Conservation (phyloP, 768 basidiomycete genomes). For the Filobasidium floriforme region DNA sequence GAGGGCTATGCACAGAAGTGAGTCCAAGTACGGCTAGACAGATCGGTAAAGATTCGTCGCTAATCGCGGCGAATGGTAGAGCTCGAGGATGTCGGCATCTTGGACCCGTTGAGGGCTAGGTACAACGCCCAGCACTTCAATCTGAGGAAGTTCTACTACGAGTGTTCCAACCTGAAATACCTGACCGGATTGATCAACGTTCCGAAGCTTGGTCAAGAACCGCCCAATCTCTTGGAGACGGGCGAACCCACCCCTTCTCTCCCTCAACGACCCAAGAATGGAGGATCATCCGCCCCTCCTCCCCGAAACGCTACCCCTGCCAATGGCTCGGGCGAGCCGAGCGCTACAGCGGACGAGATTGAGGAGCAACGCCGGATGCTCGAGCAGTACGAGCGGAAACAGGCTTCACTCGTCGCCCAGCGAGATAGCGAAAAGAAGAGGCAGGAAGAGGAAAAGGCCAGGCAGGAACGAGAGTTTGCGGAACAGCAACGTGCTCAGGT, state of each 20-base stretch:
- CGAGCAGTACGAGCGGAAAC: slow-evolving; percentile 92
- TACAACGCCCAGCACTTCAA: slow-evolving; percentile 86
- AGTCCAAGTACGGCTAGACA: slow-evolving; percentile 34
- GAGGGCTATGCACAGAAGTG: slow-evolving; percentile 89
- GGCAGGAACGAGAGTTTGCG: slow-evolving; percentile 81
- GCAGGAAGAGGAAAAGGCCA: slow-evolving; percentile 67
- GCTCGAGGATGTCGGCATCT: slow-evolving; percentile 76
- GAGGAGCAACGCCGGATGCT: slow-evolving; percentile 88
- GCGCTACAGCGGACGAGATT: slow-evolving; percentile 58
- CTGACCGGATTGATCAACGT: slow-evolving; percentile 96
- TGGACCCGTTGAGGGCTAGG: slow-evolving; percentile 79
- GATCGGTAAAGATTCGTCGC: not conserved
- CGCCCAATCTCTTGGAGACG: slow-evolving; percentile 81
- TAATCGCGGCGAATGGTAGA: slow-evolving; percentile 50
- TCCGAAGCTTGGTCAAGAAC: slow-evolving; percentile 92
- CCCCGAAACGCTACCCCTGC: slow-evolving; percentile 52
- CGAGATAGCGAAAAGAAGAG: slow-evolving; percentile 74
- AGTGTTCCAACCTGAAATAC: slow-evolving; percentile 97
- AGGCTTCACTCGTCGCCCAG: slow-evolving; percentile 71
- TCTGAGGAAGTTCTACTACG: slow-evolving; percentile 95
- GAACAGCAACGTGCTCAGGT: slow-evolving; percentile 77
- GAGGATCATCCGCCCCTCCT: slow-evolving; percentile 45
- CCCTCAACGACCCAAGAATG: slow-evolving; percentile 61
- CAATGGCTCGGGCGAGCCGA: slow-evolving; percentile 52
- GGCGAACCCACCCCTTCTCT: slow-evolving; percentile 69